phyloP scores from a whole-genome alignment of 495 filamentous ascomycete species.

The Cladorrhinum samala region DNA sequence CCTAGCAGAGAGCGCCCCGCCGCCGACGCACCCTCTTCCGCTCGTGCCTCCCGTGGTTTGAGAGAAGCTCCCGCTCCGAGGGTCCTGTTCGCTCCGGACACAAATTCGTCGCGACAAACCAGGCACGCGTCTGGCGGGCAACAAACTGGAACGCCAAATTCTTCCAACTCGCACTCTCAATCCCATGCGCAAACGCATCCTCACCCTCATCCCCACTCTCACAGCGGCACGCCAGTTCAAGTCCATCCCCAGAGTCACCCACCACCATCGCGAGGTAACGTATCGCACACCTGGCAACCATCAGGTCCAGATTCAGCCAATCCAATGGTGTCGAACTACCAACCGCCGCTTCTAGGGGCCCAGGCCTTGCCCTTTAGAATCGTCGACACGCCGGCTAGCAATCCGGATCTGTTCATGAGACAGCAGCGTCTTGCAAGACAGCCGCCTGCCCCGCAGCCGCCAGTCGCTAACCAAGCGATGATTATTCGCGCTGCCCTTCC shows the following conservation, averaged over 20 bases:
- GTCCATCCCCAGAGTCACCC: conserved; percentile 17
- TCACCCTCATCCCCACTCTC: conserved; percentile 18
- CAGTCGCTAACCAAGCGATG: conserved; percentile 18
- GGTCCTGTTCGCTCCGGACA: conserved; percentile 75
- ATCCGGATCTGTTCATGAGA: conserved; percentile 53
- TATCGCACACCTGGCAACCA: conserved; percentile 34
- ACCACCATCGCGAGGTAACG: conserved; percentile 30
- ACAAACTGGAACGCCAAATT: conserved; percentile 21
- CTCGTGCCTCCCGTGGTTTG: conserved; percentile 59
- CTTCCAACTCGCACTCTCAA: conserved; percentile 23
- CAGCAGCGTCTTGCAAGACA: conserved; percentile 32
- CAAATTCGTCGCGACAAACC: conserved; percentile 52
- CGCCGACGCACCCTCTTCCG: conserved; percentile 52
- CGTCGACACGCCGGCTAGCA: conserved; percentile 63
- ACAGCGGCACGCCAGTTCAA: conserved; percentile 13
- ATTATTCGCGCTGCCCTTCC: conserved; percentile 19
- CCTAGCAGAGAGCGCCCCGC: conserved; percentile 55
- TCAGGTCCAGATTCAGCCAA: conserved; percentile 37
- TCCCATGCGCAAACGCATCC: conserved; percentile 23
- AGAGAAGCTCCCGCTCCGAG: conserved; percentile 73
- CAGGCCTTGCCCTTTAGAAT: conserved; percentile 57
- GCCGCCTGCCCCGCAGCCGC: conserved; percentile 4
- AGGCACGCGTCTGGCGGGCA: conserved; percentile 47
- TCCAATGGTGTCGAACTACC: conserved; percentile 51
- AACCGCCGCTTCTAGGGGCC: conserved; percentile 43